Evolutionary conservation across 2,329 filamentous ascomycete genomes (phyloP), one percentile per base, ranked within the genome.

Genomic region (Venturia pyrina): DNA sequence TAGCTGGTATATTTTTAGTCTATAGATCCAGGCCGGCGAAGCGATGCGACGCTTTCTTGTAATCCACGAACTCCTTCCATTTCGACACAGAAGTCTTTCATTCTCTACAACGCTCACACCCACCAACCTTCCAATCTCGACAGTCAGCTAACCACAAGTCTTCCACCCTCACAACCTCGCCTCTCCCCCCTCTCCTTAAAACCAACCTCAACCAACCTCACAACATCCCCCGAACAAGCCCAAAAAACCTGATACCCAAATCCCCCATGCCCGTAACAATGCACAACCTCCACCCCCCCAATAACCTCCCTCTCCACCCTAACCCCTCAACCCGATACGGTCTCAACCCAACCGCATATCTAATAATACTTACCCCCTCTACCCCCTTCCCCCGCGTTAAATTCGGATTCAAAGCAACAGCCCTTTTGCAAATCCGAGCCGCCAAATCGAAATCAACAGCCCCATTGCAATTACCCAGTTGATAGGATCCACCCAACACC

Each of bases 301-400:
- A 91, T 83, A 68, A 78, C 79, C 74, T 93, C 89, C 72, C 81
- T 87, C 77, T 96, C 91, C 15, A 96, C 79, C 66, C 92, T 83
- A 21, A 90, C 85, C 92, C 92, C 1, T 83, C 88, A 66, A 85
- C 81, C 63, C 93, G 81, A 73, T 87, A 84, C 5, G 93, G 93
- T 67, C 92, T 82, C 71, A 96, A 72, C 0, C 93, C 93, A 17
- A 96, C 92, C 4, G 86, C 89, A 74, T 96, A 91, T n/a, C 91
- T 82, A 63, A 96, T 81, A 28, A 96, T 81, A 73, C 88, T 87
- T 68, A 96, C 75, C 28, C 83, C 87, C 73, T 91, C 85, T 32
- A 93, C 83, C 0, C 90, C 89, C 75, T 87, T 82, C 3, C 89
- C 85, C 67, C 78, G 79, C 1, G 85, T 85, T 68, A 93, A 79